Base-by-base conservation (phyloP, 2,329 filamentous ascomycete species). In the Claviceps arundinis region DNA sequence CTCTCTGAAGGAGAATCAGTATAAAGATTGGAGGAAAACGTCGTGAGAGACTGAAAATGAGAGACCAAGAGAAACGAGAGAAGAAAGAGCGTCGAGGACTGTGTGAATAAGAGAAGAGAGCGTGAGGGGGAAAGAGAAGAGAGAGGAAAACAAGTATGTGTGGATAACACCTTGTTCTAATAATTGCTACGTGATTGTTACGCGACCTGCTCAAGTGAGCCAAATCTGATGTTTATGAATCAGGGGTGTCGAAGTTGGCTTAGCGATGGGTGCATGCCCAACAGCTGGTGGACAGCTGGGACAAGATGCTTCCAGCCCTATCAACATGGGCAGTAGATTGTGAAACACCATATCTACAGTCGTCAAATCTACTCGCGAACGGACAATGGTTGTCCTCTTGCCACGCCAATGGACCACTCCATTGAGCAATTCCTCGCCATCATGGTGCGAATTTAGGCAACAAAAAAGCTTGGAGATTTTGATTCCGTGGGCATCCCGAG, bases 271-370 rank as follows among this genome's bases (percentile, higher is more conserved):
- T 14, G 26, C n/a, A 48, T 55, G 48, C 41, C 41, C 19, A 47
- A 47, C 54, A 54, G 51, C 47, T 54, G 51, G 50, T 46, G 47
- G 44, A 55, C 44, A 50, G 24, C 43, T 48, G 45, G 34, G 19
- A 37, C 34, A 37, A 45, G 26, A 46, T 26, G 37, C 43, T 19
- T 34, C 30, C 30, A 37, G 38, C 22, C 37, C 37, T 41, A 48
- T 30, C 37, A 30, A 13, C 22, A 41, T 19, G 14, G 9, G 9
- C 22, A n/a, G 2, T 30, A 30, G 8, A 11, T 34, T 34, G 9
- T 30, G n/a, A 19, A 26, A 34, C 11, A n/a, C 8, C 26, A 46
- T 4, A 34, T 17, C 8, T 30, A 46, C 43, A 30, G 43, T 17
- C 45, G 17, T 47, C 17, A 37, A 1, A 6, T 22, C 8, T 22